Evolutionary conservation across 352 stramenopile species (phyloP), one percentile per base, ranked within the genome.

Genomic region (Phytopythium cucurbitacearum): DNA sequence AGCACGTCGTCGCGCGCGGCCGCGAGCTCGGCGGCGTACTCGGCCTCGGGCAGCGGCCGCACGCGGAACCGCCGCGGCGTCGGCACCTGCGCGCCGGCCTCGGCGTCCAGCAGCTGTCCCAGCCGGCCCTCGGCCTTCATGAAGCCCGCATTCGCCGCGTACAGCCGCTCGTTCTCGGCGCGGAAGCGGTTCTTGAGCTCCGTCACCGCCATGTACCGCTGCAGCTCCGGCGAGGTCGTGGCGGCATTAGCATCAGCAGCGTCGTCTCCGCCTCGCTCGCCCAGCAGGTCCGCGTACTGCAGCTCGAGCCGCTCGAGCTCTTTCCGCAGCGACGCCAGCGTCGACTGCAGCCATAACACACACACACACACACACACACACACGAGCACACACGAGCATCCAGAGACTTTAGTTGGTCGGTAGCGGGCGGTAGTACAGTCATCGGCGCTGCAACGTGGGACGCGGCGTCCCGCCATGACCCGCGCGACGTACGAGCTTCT

Each of bases 101-200:
- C 69, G 11, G 65, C 54, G 50, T 84, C 73, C 7, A 87, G 42
- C n/a, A 87, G 57, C 44, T 83, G 72, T 8, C 77, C 71, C 48
- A 87, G 62, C 34, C 67, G 73, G 46, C 64, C 72, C 46, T 83
- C 67, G 16, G 65, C 51, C 52, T 81, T 80, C 67, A 82, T 87
- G 50, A 73, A 69, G 8, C 58, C 44, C 7, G 76, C 73, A 51
- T 79, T 85, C 28, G 60, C 51, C 34, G 61, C 58, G 54, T 87
- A 85, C 32, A 87, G 60, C 21, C 72, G 57, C n/a, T 70, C 71
- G 50, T 87, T 89, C 59, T 89, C 75, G 11, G 53, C 51, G 21
- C 73, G 73, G 32, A 75, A 67, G 35, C 53, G 59, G 15, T 66
- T 70, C 67, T 85, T 87, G 35, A 72, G 40, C 9, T 73, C 67